These are phyloP conservation scores for Neonectria neomacrospora DNA, from an alignment of 2,329 filamentous ascomycete species.

Conservation along the genomic window DNA sequence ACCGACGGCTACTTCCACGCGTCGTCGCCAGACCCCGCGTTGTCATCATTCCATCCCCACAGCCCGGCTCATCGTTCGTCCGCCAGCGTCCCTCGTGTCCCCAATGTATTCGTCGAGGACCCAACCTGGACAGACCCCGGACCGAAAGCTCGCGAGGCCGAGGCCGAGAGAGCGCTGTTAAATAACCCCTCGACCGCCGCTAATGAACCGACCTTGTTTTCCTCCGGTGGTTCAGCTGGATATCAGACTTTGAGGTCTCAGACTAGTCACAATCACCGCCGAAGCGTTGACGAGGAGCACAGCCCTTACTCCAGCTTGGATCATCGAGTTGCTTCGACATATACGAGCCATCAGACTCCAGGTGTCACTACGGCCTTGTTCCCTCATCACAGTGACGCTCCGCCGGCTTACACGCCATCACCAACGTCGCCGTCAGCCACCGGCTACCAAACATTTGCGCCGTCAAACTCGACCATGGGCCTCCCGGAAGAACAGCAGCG, in stretches of 20 bases:
- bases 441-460: constrained; percentile 59
- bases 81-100: constrained; percentile 56
- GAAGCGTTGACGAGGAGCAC: constrained; percentile 40
- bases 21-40: constrained; percentile 47
- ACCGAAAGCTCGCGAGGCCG: constrained; percentile 58
- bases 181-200: constrained; percentile 34
- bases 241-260: neutral
- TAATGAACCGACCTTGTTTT: constrained; percentile 1
- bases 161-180: constrained; percentile 52
- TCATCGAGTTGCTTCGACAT: constrained; percentile 1
- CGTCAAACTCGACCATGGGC: constrained; percentile 52
- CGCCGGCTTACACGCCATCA: constrained; percentile 63
- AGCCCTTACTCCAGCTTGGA: neutral
- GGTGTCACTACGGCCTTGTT: constrained; percentile 23
- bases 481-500: constrained; percentile 54
- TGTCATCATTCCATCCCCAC: constrained; percentile 34
- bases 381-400: constrained; percentile 53
- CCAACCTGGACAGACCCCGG: constrained; percentile 55
- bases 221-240: neutral
- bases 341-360: constrained; percentile 1
- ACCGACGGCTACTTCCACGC: constrained; percentile 64
- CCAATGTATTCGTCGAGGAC: constrained; percentile 61
- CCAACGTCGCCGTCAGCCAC: constrained; percentile 46
- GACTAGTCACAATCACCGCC: constrained; percentile 34
- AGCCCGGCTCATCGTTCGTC: constrained; percentile 42